Evolutionary conservation across 495 filamentous ascomycete genomes (phyloP), one percentile per base, ranked within the genome.

Genomic region (Mycothermus thermophilus): DNA sequence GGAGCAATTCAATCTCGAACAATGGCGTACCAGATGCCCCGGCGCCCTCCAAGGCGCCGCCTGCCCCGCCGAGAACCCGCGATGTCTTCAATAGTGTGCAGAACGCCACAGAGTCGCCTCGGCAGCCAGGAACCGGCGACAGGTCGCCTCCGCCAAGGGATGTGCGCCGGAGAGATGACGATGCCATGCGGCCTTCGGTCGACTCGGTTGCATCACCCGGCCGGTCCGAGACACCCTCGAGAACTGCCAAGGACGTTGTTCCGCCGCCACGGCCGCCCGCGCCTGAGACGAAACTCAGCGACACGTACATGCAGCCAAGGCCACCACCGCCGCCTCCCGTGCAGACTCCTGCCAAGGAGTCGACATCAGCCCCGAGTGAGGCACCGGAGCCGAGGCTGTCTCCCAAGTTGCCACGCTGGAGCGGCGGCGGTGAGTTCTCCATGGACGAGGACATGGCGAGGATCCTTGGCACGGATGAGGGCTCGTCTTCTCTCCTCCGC

Each of bases 401-500:
- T n/a, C 77, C 80, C 14, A 78, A 76, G 33, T 57, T 85, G 41
- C 72, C 81, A 30, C 73, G 80, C 23, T 82, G 80, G 59, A 83
- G 69, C 51, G 65, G 67, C 20, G 76, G 77, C 29, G 79, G 75
- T 31, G 84, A 87, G 40, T 80, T 88, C 43, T 82, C 77, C 25
- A 76, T 86, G 77, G 87, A 95, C 43, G 86, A 94, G 43, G 90
- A 94, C 44, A 77, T 92, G 65, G 74, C 77, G 27, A 75, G 84
- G 13, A 83, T 92, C 24, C 62, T 90, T 29, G 74, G 74, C 3
- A 71, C 68, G 20, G 74, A 79, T 31, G 81, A 86, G 27, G 69
- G 68, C 27, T 67, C 69, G 13, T 72, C 75, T 13, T 85, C 82
- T 1, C 79, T 94, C 36, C 58, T 95, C 34, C 81, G 86, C 24